A percentile compares a stretch with the other conserved stretches of the same genome.
These are phyloP conservation scores for Phytophthora pinifolia DNA, from an alignment of 352 stramenopile species.

Conservation along the genomic window DNA sequence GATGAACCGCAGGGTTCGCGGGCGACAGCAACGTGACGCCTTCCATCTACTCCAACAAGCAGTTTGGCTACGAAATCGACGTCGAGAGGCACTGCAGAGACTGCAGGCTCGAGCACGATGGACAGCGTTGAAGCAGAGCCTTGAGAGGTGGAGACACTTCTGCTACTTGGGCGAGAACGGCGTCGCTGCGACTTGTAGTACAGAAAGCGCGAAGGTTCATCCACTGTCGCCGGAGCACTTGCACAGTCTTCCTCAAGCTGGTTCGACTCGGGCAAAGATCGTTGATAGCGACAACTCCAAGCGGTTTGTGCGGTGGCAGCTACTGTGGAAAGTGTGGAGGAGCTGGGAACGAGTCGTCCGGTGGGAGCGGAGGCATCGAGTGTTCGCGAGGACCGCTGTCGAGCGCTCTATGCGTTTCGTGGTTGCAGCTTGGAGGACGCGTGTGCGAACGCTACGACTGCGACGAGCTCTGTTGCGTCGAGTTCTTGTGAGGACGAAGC, in stretches of 20 bases:
- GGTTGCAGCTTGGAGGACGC: constrained; percentile 13
- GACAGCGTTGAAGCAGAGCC: constrained; percentile 8
- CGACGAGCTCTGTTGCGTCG: constrained; percentile 13
- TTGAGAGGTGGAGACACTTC: constrained; percentile 15
- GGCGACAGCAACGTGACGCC: constrained; percentile 19
- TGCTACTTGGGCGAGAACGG: constrained; percentile 2
- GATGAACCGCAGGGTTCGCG: constrained; percentile 22
- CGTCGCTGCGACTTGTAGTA: not conserved
- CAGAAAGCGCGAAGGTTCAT: constrained; percentile 11
- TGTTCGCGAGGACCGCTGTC: not conserved
- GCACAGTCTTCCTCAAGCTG: not conserved
- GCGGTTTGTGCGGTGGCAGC: constrained; percentile 1
- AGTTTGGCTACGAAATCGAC: constrained; percentile 2
- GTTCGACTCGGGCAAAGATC: not conserved
- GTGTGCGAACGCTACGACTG: not conserved
- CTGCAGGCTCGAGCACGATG: constrained; percentile 6
- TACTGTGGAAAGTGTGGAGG: constrained; percentile 23
- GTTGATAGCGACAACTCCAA: not conserved
- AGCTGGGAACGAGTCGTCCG: constrained; percentile 21
- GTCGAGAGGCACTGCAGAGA: constrained; percentile 10
- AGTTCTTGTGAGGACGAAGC: constrained; percentile 11
- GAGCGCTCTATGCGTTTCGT: constrained; percentile 4
- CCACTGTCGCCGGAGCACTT: constrained; percentile 1
- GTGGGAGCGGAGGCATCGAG: constrained; percentile 8
- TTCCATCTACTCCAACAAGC: constrained; percentile 21